Conservation (phyloP, 345 rosid species). For the Eucalyptus cladocalyx region DNA sequence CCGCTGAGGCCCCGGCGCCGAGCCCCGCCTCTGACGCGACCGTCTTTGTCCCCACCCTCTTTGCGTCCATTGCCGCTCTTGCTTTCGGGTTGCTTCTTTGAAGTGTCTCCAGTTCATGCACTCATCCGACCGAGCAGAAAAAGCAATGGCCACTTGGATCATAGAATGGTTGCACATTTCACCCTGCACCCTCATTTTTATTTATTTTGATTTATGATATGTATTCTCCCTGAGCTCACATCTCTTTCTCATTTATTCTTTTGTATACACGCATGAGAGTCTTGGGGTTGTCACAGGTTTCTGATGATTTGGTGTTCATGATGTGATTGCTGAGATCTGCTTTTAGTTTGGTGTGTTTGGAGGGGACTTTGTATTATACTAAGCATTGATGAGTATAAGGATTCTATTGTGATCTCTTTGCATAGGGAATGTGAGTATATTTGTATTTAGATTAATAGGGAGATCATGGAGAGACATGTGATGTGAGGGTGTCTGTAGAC, state of each 20-base stretch:
- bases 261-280: neutral
- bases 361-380: neutral
- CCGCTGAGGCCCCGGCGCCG: slow-evolving; percentile 7
- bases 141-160: neutral
- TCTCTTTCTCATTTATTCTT: neutral
- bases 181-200: neutral
- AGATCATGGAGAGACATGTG: neutral
- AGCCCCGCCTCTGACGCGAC: slow-evolving; percentile 3
- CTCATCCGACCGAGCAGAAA: neutral
- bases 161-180: neutral
- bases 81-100: slow-evolving; percentile 1
- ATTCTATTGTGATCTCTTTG: neutral
- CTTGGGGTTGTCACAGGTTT: neutral
- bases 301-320: neutral
- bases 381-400: neutral
- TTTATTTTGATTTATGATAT: neutral
- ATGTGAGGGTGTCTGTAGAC: neutral
- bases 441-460: neutral
- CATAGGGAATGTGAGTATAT: neutral
- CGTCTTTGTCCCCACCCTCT: neutral
- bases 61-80: neutral
- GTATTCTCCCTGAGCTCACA: neutral
- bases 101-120: neutral
- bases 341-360: neutral
- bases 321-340: neutral